Percentiles rank a stretch among this genome's conserved stretches.
Evolutionary conservation across 306 rosid genomes (phyloP).

Genomic region (Abrus pulchellus): DNA sequence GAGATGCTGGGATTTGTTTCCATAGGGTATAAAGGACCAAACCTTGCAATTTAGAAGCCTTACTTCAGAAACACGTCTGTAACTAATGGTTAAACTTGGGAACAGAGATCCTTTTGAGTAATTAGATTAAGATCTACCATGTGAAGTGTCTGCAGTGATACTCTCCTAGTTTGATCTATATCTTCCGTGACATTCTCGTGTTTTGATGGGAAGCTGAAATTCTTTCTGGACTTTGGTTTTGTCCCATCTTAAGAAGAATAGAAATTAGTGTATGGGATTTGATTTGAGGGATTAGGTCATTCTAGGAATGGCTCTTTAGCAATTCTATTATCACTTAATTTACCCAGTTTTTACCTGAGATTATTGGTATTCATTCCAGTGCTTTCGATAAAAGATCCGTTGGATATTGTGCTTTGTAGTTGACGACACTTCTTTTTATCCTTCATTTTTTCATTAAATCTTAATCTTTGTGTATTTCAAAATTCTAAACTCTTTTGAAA

Average conservation of each 20-base stretch:
- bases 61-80: no score
- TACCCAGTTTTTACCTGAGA: background rate
- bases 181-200: background rate
- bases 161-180: background rate
- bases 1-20: background rate
- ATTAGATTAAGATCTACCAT: background rate
- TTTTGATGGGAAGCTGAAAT: background rate
- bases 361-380: slow-evolving; percentile 10
- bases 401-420: background rate
- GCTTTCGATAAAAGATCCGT: slow-evolving; percentile 1
- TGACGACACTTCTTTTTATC: background rate
- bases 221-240: no score
- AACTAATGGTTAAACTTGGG: background rate
- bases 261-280: background rate
- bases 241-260: background rate
- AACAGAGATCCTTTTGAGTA: slow-evolving; percentile 1
- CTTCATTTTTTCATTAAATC: background rate
- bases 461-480: background rate
- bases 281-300: background rate
- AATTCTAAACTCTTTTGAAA: slow-evolving; percentile 13
- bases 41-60: background rate
- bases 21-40: background rate
- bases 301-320: background rate
- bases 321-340: background rate
- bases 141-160: background rate